Evolutionary conservation across 1,284 basidiomycete genomes (phyloP).

Genomic region (Apiotrichum laibachii): DNA sequence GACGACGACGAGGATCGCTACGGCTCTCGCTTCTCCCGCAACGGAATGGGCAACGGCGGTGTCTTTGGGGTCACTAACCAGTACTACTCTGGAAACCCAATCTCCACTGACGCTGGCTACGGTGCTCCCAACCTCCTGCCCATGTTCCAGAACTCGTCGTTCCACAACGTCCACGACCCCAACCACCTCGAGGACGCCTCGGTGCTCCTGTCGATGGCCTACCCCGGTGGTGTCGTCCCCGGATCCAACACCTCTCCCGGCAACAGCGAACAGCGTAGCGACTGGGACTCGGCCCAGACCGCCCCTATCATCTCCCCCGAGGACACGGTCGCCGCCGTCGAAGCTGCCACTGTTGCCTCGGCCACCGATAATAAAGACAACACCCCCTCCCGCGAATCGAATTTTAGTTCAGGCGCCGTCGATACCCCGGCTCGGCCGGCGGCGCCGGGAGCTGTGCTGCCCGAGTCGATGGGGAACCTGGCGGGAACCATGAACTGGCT

Average conservation of each 20-base stretch:
- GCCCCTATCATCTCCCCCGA: neutral
- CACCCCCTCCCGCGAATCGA: slow-evolving; percentile 13
- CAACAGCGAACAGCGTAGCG: slow-evolving; percentile 17
- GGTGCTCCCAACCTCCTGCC: slow-evolving; percentile 45
- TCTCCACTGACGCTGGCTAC: slow-evolving; percentile 20
- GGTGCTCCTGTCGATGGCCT: slow-evolving; percentile 50
- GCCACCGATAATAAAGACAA: slow-evolving; percentile 3
- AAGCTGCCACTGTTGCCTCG: slow-evolving; percentile 8
- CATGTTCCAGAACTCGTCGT: slow-evolving; percentile 34
- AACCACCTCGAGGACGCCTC: slow-evolving; percentile 51
- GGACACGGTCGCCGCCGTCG: slow-evolving; percentile 17
- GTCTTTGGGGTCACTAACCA: slow-evolving; percentile 31
- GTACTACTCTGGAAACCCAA: slow-evolving; percentile 28
- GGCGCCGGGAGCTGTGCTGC: slow-evolving; percentile 28
- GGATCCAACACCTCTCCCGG: slow-evolving; percentile 3
- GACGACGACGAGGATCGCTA: slow-evolving; percentile 37
- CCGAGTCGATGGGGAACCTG: slow-evolving; percentile 40
- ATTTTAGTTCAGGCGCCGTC: slow-evolving; percentile 28
- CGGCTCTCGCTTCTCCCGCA: slow-evolving; percentile 31
- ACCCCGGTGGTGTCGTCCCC: slow-evolving; percentile 40
- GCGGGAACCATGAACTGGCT: slow-evolving; percentile 47
- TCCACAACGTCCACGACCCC: slow-evolving; percentile 39
- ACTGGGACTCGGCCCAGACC: slow-evolving; percentile 21
- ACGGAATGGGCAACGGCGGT: slow-evolving; percentile 39
- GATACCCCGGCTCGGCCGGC: slow-evolving; percentile 31